phyloP scores from a whole-genome alignment of 371 early-diverging fungal species.

The Rhizomucor miehei region DNA sequence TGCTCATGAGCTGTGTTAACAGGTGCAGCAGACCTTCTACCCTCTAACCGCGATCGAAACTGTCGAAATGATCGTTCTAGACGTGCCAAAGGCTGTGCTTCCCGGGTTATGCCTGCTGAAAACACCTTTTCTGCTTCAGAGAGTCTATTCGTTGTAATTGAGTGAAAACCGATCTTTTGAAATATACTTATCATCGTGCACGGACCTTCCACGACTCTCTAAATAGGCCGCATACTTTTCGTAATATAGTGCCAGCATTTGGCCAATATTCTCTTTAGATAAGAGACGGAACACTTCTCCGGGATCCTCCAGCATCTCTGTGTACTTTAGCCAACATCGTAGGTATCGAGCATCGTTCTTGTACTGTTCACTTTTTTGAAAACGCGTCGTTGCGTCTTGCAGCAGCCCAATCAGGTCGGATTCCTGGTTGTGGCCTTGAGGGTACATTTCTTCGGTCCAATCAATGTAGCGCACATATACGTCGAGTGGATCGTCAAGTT shows the following conservation, averaged over 20 bases:
- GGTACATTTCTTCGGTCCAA: constrained; percentile 71
- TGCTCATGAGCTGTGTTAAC: too few relatives aligned
- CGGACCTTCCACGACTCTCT: constrained; percentile 50
- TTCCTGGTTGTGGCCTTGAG: constrained; percentile 58
- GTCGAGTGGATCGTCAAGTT: constrained; percentile 75
- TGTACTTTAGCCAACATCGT: constrained; percentile 70
- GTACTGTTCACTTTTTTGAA: constrained; percentile 64
- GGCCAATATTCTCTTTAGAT: constrained; percentile 69
- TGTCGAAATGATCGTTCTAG: constrained; percentile 21
- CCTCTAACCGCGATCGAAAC: constrained; percentile 16
- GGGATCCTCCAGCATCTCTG: constrained; percentile 51
- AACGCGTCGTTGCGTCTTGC: constrained; percentile 58
- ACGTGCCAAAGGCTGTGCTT: constrained; percentile 50
- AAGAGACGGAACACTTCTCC: constrained; percentile 71
- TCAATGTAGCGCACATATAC: constrained; percentile 68
- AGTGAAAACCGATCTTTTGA: too few relatives aligned
- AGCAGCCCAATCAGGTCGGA: constrained; percentile 54
- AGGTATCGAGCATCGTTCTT: constrained; percentile 78
- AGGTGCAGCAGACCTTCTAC: constrained; percentile 2
- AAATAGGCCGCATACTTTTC: constrained; percentile 72
- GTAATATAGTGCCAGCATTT: constrained; percentile 64
- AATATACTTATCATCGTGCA: too few relatives aligned
- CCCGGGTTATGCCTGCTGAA: too few relatives aligned
- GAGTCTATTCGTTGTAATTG: too few relatives aligned
- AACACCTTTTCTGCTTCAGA: too few relatives aligned